Percentiles rank a stretch among this genome's conserved stretches.
Conservation (phyloP, 1,139 yeast genomes). For the Zygotorulaspora mrakii region DNA sequence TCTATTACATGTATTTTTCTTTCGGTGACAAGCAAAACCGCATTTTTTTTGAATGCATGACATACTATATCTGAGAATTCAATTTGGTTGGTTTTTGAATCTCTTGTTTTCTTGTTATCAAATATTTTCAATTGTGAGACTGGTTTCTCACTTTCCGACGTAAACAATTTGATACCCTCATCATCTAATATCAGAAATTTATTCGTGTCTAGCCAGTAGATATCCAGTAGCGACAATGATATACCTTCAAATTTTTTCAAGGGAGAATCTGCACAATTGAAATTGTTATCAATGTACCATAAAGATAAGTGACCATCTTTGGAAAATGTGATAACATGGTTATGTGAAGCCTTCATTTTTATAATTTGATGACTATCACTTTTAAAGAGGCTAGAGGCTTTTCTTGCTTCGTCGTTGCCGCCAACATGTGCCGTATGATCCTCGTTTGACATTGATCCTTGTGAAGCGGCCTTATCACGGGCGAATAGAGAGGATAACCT, state of each 20-base stretch:
- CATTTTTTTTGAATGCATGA: constrained; percentile 31
- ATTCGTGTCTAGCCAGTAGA: constrained; percentile 28
- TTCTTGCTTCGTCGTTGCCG: constrained; percentile 2
- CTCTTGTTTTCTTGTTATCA: constrained; percentile 7
- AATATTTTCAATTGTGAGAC: constrained; percentile 18
- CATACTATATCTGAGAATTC: constrained; percentile 18
- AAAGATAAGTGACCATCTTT: constrained; percentile 22
- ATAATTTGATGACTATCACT: constrained; percentile 10
- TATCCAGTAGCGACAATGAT: constrained; percentile 17
- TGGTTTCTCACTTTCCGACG: constrained; percentile 14
- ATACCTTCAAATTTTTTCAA: constrained; percentile 19
- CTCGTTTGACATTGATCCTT: constrained; percentile 3
- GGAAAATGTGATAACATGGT: constrained; percentile 25
- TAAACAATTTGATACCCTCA: constrained; percentile 25
- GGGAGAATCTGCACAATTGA: constrained; percentile 20
- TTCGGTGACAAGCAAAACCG: constrained; percentile 23
- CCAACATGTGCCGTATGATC: background rate
- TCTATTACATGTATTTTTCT: constrained; percentile 24
- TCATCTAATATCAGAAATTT: constrained; percentile 24
- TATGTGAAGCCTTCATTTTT: constrained; percentile 22
- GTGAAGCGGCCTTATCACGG: constrained; percentile 9
- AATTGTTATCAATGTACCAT: constrained; percentile 24
- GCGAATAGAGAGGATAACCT: constrained; percentile 21
- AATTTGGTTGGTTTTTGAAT: constrained; percentile 3
- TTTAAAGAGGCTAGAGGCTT: constrained; percentile 7